Conservation (phyloP, 1,139 yeast species). For the Candida anutae region DNA sequence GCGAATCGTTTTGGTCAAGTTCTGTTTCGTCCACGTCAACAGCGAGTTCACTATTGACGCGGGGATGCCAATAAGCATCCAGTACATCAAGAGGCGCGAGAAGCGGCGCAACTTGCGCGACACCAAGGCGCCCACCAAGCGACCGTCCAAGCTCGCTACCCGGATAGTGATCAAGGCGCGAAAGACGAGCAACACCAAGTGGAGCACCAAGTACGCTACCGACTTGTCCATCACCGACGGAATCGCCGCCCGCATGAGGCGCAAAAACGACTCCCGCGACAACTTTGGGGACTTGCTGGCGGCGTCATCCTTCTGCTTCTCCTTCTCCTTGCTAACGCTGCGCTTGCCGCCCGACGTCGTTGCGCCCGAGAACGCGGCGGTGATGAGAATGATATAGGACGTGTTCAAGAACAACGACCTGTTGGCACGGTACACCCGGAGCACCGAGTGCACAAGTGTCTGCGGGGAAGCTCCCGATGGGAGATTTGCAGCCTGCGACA, state of each 20-base stretch:
- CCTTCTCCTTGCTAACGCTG: conserved; percentile 5
- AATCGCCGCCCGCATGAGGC: conserved; percentile 31
- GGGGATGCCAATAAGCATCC: conserved; percentile 86
- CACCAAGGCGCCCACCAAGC: conserved; percentile 74
- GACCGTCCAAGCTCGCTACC: conserved; percentile 85
- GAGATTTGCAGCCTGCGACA: not conserved
- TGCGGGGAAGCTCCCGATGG: not conserved
- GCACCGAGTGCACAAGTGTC: conserved; percentile 12
- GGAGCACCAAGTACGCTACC: conserved; percentile 41
- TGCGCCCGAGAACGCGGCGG: conserved; percentile 41
- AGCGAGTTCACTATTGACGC: conserved; percentile 76
- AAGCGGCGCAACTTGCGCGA: conserved; percentile 62
- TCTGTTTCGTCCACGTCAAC: conserved; percentile 62
- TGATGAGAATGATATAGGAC: conserved; percentile 39
- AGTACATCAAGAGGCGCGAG: conserved; percentile 53
- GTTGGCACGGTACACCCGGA: conserved; percentile 36
- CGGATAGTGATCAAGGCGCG: conserved; percentile 73
- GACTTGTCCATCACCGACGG: conserved; percentile 28
- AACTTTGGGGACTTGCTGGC: conserved; percentile 21
- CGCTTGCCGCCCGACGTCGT: conserved; percentile 20
- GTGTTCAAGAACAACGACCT: conserved; percentile 42
- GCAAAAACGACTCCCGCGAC: conserved; percentile 23
- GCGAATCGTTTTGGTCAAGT: conserved; percentile 60
- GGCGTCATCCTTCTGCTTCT: conserved; percentile 2
- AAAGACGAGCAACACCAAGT: conserved; percentile 52